Evolutionary conservation across 1,284 basidiomycete species (phyloP).

Genomic region (Cystobasidium pallidum): DNA sequence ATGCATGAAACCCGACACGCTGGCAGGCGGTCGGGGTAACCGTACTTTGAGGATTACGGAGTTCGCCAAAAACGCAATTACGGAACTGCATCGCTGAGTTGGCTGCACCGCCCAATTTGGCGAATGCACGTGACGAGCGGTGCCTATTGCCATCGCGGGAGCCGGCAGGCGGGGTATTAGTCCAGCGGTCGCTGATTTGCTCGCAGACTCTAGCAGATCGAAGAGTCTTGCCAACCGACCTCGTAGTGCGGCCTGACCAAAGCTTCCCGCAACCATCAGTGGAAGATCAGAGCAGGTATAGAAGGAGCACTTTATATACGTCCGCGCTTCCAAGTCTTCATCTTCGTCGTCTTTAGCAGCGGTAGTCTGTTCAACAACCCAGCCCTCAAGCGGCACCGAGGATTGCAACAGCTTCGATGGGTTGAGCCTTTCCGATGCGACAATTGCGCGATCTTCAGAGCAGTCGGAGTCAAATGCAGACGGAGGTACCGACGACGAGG

Average conservation of each 20-base stretch:
- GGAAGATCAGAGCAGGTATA: conserved; percentile 86
- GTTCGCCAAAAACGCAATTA: not conserved
- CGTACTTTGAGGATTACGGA: not conserved
- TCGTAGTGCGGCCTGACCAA: conserved; percentile 62
- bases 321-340: conserved; percentile 9
- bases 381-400: conserved; percentile 85
- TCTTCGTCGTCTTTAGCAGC: conserved; percentile 15
- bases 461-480: conserved; percentile 15
- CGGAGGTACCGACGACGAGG: not conserved
- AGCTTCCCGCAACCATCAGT: conserved; percentile 79
- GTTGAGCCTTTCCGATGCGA: conserved; percentile 75
- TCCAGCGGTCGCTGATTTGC: not conserved
- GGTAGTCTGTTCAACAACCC: conserved; percentile 91
- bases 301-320: conserved; percentile 64
- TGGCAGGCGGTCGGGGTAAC: not conserved
- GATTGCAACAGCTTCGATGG: conserved; percentile 74
- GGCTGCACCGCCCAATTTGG: not conserved
- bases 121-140: not conserved
- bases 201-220: conserved; percentile 52
- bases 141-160: not conserved
- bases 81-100: not conserved
- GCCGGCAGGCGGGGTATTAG: not conserved
- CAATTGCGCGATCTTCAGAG: conserved; percentile 45
- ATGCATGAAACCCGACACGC: not conserved
- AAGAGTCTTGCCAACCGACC: conserved; percentile 49